A percentile compares a stretch with the other conserved stretches of the same genome.
phyloP scores from a whole-genome alignment of 169 alveolate species.

The Babesia gibsoni region DNA sequence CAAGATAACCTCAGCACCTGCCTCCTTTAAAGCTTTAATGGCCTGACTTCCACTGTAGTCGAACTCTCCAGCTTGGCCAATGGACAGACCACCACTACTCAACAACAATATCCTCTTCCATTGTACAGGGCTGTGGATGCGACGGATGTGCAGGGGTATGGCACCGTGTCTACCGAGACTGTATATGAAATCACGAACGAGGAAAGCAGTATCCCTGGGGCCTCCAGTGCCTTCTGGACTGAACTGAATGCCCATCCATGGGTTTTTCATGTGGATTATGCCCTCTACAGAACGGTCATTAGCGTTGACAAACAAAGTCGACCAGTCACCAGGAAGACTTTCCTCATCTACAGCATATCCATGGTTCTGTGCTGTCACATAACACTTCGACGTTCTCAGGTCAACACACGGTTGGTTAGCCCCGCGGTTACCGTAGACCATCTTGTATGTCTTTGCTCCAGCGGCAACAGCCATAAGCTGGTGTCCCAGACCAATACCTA shows the following conservation, averaged over 20 bases:
- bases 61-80: constrained; percentile 90
- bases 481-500: constrained; percentile 86
- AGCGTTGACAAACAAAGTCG: constrained; percentile 79
- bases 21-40: constrained; percentile 83
- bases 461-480: constrained; percentile 83
- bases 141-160: constrained; percentile 74
- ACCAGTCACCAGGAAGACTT: constrained; percentile 62
- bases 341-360: constrained; percentile 71
- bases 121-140: constrained; percentile 58
- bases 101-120: constrained; percentile 70
- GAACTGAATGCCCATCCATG: constrained; percentile 83
- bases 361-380: constrained; percentile 85
- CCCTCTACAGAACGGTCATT: constrained; percentile 85
- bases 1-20: constrained; percentile 78
- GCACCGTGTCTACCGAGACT: constrained; percentile 50
- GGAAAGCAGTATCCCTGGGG: constrained; percentile 83
- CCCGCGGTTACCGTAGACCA: constrained; percentile 83
- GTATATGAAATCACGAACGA: constrained; percentile 74
- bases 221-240: constrained; percentile 87
- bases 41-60: constrained; percentile 88
- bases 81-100: constrained; percentile 83
- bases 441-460: constrained; percentile 82
- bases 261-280: constrained; percentile 70
- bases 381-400: constrained; percentile 80
- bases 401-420: constrained; percentile 87